Conservation (phyloP, 1,284 basidiomycete species). For the Puccinia coronata region DNA sequence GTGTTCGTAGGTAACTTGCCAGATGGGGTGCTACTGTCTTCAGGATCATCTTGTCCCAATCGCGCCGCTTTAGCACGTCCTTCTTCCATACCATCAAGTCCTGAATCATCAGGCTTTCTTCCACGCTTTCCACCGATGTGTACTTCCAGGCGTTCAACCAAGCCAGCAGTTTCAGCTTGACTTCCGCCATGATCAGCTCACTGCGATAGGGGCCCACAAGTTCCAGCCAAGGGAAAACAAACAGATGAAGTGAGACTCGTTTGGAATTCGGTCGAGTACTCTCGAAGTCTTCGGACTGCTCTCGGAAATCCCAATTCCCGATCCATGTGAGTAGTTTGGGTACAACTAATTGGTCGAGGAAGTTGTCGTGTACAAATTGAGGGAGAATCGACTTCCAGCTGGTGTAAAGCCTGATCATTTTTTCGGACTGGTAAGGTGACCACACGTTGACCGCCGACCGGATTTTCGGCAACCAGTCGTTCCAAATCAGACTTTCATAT, state of each 20-base stretch:
- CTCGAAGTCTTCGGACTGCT: slow-evolving; percentile 62
- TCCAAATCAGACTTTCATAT: slow-evolving; percentile 91
- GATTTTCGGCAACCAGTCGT: slow-evolving; percentile 89
- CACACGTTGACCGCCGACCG: slow-evolving; percentile 83
- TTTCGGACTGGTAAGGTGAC: slow-evolving; percentile 71
- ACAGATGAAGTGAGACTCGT: slow-evolving; percentile 67
- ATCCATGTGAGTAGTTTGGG: slow-evolving; percentile 85
- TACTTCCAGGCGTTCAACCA: slow-evolving; percentile 73
- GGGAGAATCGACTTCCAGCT: slow-evolving; percentile 85
- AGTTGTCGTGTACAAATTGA: slow-evolving; percentile 85
- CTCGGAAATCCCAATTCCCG: slow-evolving; percentile 66
- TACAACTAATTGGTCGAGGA: slow-evolving; percentile 89
- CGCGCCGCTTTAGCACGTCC: slow-evolving; percentile 73
- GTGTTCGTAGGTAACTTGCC: slow-evolving; percentile 72
- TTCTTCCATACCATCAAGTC: slow-evolving; percentile 78
- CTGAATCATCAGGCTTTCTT: slow-evolving; percentile 71
- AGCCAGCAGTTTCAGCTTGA: slow-evolving; percentile 77
- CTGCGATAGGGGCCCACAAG: slow-evolving; percentile 74
- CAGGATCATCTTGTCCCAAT: slow-evolving; percentile 89
- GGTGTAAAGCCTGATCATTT: slow-evolving; percentile 80
- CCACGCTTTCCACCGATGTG: slow-evolving; percentile 52
- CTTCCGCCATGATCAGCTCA: slow-evolving; percentile 78
- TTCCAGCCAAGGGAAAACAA: slow-evolving; percentile 96
- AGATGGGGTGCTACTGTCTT: slow-evolving; percentile 89
- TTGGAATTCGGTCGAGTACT: slow-evolving; percentile 61